Evolutionary conservation across 2,329 filamentous ascomycete species (phyloP).

Genomic region (Aspergillus quadrilineatus): DNA sequence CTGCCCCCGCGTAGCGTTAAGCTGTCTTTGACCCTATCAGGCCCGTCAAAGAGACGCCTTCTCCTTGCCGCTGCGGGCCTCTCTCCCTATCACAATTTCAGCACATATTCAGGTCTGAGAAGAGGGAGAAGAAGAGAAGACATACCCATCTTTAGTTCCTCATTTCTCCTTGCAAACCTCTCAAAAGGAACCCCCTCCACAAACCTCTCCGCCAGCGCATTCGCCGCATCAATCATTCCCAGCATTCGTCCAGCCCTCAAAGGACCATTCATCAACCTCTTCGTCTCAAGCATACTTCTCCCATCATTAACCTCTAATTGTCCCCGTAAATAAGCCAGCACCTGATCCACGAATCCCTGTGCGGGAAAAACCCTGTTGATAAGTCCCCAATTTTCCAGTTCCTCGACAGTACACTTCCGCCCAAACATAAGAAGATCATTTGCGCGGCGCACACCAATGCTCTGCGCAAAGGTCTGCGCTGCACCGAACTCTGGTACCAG

Average conservation of each 20-base stretch:
- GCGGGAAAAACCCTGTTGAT: slow-evolving; percentile 48
- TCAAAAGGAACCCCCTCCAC: slow-evolving; percentile 48
- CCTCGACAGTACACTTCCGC: slow-evolving; percentile 44
- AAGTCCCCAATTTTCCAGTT: slow-evolving; percentile 46
- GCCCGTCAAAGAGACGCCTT: too few species aligned
- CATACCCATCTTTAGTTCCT: neutral
- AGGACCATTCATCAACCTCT: slow-evolving; percentile 50
- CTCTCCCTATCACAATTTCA: too few species aligned
- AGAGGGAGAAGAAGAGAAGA: neutral
- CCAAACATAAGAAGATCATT: slow-evolving; percentile 57
- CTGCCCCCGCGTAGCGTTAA: too few species aligned
- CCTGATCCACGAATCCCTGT: slow-evolving; percentile 44
- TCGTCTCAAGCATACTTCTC: slow-evolving; percentile 54
- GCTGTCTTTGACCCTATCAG: too few species aligned
- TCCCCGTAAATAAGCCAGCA: slow-evolving; percentile 44
- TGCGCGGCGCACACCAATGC: slow-evolving; percentile 51
- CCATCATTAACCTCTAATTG: slow-evolving; percentile 50
- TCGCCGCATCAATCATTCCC: slow-evolving; percentile 49
- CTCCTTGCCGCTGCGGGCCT: too few species aligned
- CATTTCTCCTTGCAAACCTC: slow-evolving; percentile 45
- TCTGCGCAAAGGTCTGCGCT: slow-evolving; percentile 47
- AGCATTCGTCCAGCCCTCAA: slow-evolving; percentile 47
- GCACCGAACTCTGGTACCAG: slow-evolving; percentile 53
- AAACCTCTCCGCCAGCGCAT: slow-evolving; percentile 51
- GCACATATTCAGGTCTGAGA: neutral